Evolutionary conservation across 306 rosid species (phyloP).

Genomic region (Inga leiocalycina): DNA sequence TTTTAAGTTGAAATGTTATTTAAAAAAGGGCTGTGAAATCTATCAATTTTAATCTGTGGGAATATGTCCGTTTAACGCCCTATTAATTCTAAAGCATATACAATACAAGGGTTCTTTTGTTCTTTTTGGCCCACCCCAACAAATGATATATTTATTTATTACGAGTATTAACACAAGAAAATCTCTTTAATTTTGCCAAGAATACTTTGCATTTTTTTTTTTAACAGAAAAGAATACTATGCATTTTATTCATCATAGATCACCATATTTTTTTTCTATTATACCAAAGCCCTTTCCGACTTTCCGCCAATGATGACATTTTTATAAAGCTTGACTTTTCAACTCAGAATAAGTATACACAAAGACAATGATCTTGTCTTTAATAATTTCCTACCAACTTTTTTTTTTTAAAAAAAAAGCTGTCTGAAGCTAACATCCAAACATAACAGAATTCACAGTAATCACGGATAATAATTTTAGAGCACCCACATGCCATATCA

Average conservation of each 20-base stretch:
- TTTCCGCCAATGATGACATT: conserved; percentile 64
- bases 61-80: too few species aligned
- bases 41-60: too few species aligned
- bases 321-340: conserved; percentile 33
- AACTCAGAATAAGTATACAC: conserved; percentile 24
- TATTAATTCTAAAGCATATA: too few species aligned
- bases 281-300: conserved; percentile 51
- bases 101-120: too few species aligned
- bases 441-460: conserved; percentile 36
- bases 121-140: too few species aligned
- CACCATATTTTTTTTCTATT: conserved; percentile 35
- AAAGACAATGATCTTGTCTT: conserved; percentile 6
- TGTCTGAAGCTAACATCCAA: neutral
- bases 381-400: neutral
- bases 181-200: conserved; percentile 21
- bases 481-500: conserved; percentile 45
- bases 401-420: neutral
- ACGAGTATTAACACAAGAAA: neutral
- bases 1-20: too few species aligned
- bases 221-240: conserved; percentile 17
- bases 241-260: conserved; percentile 33
- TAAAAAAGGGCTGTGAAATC: too few species aligned
- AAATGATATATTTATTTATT: too few species aligned
- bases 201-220: conserved; percentile 11
- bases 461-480: conserved; percentile 26